phyloP scores from a whole-genome alignment of 1,284 basidiomycete species.

The Cutaneotrichosporon sp. region DNA sequence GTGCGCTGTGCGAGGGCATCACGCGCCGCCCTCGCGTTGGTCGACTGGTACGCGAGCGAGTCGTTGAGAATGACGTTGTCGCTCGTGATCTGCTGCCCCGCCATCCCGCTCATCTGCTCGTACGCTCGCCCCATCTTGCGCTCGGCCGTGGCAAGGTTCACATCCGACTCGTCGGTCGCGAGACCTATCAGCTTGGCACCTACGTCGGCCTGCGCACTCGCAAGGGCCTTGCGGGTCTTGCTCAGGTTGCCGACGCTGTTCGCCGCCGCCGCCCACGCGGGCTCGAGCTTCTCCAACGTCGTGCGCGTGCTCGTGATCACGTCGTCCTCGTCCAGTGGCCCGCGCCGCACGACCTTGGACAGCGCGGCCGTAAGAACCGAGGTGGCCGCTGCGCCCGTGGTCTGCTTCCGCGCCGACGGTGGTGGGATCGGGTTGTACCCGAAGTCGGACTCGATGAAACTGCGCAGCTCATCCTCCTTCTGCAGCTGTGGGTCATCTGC shows the following conservation, averaged over 20 bases:
- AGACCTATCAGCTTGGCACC: slow-evolving; percentile 85
- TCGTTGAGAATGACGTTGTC: slow-evolving; percentile 92
- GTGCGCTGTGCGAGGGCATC: slow-evolving; percentile 85
- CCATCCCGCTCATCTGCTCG: slow-evolving; percentile 80
- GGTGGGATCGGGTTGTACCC: slow-evolving; percentile 66
- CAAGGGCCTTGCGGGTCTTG: slow-evolving; percentile 72
- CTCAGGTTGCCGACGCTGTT: slow-evolving; percentile 82
- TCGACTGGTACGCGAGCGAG: slow-evolving; percentile 85
- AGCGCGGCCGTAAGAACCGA: slow-evolving; percentile 47
- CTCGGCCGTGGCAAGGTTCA: slow-evolving; percentile 72
- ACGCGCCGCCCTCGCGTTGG: slow-evolving; percentile 85
- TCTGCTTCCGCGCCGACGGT: slow-evolving; percentile 57
- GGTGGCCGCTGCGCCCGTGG: slow-evolving; percentile 56
- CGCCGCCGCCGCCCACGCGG: slow-evolving; percentile 83
- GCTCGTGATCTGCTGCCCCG: slow-evolving; percentile 77
- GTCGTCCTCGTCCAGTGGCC: slow-evolving; percentile 57
- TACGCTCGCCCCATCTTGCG: slow-evolving; percentile 79
- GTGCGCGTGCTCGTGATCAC: slow-evolving; percentile 83
- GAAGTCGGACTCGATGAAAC: slow-evolving; percentile 94
- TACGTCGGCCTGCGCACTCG: slow-evolving; percentile 75
- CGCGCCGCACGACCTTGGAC: slow-evolving; percentile 49
- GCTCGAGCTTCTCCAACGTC: slow-evolving; percentile 84
- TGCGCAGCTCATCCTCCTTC: slow-evolving; percentile 83
- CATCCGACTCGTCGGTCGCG: slow-evolving; percentile 82
- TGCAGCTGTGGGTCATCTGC: slow-evolving; percentile 84